phyloP scores from a whole-genome alignment of 768 basidiomycete genomes.

The Suillus placidus region DNA sequence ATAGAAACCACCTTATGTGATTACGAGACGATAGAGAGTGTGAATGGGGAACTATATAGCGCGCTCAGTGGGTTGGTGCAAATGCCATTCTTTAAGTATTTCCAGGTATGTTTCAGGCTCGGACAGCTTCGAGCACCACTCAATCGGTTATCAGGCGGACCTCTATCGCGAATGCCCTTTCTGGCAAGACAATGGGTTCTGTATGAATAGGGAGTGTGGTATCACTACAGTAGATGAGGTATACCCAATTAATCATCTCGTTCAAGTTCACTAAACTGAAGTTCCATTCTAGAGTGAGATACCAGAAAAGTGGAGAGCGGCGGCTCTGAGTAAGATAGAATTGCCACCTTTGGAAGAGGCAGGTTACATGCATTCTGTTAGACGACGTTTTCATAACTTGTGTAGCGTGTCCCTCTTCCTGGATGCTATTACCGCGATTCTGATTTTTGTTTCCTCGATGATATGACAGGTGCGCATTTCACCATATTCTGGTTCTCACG shows the following conservation, averaged over 20 bases:
- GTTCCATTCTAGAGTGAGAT: constrained; percentile 67
- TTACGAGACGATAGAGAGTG: constrained; percentile 90
- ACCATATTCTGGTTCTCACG: no score
- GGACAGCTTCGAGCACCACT: background rate
- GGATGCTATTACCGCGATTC: constrained; percentile 94
- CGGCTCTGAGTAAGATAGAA: constrained; percentile 76
- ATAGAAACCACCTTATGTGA: constrained; percentile 88
- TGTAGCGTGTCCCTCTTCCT: constrained; percentile 66
- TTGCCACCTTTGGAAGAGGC: constrained; percentile 62
- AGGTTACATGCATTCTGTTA: constrained; percentile 15
- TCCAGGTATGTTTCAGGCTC: constrained; percentile 60
- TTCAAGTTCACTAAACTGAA: background rate
- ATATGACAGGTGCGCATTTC: constrained; percentile 59
- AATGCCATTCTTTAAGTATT: constrained; percentile 93
- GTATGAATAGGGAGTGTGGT: constrained; percentile 88
- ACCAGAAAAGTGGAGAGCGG: constrained; percentile 89
- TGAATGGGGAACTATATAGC: constrained; percentile 76
- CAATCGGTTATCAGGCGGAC: constrained; percentile 61
- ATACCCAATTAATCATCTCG: constrained; percentile 14
- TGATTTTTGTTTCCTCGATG: constrained; percentile 97
- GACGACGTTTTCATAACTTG: constrained; percentile 14
- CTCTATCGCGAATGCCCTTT: constrained; percentile 96
- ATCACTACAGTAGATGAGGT: constrained; percentile 95
- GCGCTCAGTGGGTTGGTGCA: constrained; percentile 82
- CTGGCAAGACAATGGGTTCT: constrained; percentile 93